Conservation (phyloP, 306 rosid species). For the Cucurbita ficifolia region DNA sequence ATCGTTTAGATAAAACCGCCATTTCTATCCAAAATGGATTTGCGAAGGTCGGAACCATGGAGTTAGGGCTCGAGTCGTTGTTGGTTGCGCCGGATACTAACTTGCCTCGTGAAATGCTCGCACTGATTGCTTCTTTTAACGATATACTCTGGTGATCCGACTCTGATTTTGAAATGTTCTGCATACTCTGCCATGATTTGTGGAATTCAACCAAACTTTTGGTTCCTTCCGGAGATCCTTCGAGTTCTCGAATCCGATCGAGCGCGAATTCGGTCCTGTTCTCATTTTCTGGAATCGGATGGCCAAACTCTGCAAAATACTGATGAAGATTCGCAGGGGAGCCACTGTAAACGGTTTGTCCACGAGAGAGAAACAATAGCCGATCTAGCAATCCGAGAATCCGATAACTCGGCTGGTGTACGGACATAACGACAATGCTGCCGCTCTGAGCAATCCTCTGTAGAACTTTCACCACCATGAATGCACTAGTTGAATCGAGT, state of each 20-base stretch:
- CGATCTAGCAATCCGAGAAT: conserved; percentile 68
- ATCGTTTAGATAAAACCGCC: conserved; percentile 46
- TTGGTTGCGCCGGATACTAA: conserved; percentile 63
- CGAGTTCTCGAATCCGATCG: conserved; percentile 80
- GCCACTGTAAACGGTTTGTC: conserved; percentile 82
- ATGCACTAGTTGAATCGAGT: conserved; percentile 86
- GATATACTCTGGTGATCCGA: conserved; percentile 14
- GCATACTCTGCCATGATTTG: conserved; percentile 71
- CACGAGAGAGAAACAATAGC: conserved; percentile 61
- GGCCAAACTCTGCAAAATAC: conserved; percentile 67
- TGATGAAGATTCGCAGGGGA: conserved; percentile 42
- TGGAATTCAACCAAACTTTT: conserved; percentile 66
- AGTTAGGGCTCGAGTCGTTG: conserved; percentile 20
- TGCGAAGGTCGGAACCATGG: conserved; percentile 64
- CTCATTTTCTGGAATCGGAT: conserved; percentile 74
- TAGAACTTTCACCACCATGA: conserved; percentile 85
- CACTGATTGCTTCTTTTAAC: conserved; percentile 80
- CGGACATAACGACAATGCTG: conserved; percentile 84
- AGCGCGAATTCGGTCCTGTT: conserved; percentile 87
- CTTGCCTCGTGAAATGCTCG: conserved; percentile 68
- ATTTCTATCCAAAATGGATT: conserved; percentile 63
- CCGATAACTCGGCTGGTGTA: conserved; percentile 86
- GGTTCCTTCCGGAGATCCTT: conserved; percentile 68
- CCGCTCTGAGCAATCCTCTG: conserved; percentile 94
- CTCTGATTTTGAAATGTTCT: conserved; percentile 9